A percentile compares a stretch with the other conserved stretches of the same genome.
phyloP scores from a whole-genome alignment of 139 green algal species.

The Edaphochlamys debaryana region DNA sequence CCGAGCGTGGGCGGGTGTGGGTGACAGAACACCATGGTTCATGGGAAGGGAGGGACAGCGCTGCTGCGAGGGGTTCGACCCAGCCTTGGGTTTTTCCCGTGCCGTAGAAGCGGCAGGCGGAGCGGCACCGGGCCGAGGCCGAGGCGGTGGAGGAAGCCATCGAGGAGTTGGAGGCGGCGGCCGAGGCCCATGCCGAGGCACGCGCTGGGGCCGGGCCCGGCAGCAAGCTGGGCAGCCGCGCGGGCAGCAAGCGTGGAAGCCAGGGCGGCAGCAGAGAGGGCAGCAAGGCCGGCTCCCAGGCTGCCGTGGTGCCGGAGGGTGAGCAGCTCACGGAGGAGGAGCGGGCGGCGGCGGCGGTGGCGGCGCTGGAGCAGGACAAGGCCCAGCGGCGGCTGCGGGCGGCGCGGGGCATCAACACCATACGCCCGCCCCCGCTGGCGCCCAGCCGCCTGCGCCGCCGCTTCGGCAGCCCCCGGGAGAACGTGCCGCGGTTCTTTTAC shows the following conservation, averaged over 20 bases:
- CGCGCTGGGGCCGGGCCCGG: no score
- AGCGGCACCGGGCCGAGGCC: not conserved
- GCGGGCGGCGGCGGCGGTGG: not conserved
- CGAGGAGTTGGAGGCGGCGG: no score
- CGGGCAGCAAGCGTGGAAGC: no score
- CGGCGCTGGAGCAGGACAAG: not conserved
- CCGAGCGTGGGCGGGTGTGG: no score
- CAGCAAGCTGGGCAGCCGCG: no score
- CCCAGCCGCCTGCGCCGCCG: constrained; percentile 4
- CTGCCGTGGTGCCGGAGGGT: not conserved
- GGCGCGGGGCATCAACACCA: not conserved
- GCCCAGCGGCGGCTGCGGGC: not conserved
- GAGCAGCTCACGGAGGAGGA: not conserved
- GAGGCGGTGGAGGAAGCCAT: no score
- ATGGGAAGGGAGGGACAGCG: no score
- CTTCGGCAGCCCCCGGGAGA: constrained; percentile 8
- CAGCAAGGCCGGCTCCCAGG: no score
- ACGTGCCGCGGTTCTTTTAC: constrained; percentile 38
- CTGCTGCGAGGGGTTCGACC: no score
- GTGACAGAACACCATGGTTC: no score
- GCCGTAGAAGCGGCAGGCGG: not conserved
- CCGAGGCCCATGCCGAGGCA: not conserved
- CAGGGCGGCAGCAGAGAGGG: no score
- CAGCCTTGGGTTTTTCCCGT: no score
- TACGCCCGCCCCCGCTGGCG: not conserved